Evolutionary conservation across 2,329 filamentous ascomycete species (phyloP), one percentile per base, ranked within the genome.

Genomic region (Fusarium sp.): DNA sequence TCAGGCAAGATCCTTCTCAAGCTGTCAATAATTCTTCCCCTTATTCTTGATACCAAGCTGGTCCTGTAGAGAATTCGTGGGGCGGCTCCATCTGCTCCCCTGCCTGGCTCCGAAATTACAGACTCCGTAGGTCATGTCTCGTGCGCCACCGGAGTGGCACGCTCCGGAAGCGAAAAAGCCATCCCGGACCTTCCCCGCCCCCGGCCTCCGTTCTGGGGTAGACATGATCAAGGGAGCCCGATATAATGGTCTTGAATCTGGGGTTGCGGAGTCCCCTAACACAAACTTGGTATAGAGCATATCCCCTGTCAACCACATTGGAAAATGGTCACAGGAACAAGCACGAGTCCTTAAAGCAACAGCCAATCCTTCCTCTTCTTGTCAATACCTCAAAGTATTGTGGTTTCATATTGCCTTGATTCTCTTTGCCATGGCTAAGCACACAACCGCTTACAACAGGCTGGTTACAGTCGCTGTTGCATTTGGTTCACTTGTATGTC

Each of bases 401-500:
- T 8, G 41, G 4, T 45, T 45, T 45, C n/a, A 13, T 45, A 45
- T 45, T 45, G 41, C 41, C 41, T 45, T 22, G 22, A 45, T 45
- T 45, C 20, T 22, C 8, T 14, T 45, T 45, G 41, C 41, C 41
- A 45, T 45, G 41, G 6, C 41, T 45, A 48, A 48, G 4, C 43
- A 48, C 22, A 48, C 22, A 48, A 48, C 43, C 22, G 22, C 43
- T 6, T 82, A 82, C 69, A 82, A 82, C 67, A 78, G 78, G 62
- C 80, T 82, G 9, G 79, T 82, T 18, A 82, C 80, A 7, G 76
- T 80, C 16, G 80, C 80, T 39, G 81, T 82, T 6, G 81, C 81
- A 37, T n/a, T 22, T 9, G 4, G 11, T 3, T 65, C 50, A 48
- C 50, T 31, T 29, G 18, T 31, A 31, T 54, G 22, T 48, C 20